A percentile compares a stretch with the other conserved stretches of the same genome.
These are phyloP conservation scores for Tetradesmus obliquus DNA, from an alignment of 139 green algal species.

Conservation along the genomic window DNA sequence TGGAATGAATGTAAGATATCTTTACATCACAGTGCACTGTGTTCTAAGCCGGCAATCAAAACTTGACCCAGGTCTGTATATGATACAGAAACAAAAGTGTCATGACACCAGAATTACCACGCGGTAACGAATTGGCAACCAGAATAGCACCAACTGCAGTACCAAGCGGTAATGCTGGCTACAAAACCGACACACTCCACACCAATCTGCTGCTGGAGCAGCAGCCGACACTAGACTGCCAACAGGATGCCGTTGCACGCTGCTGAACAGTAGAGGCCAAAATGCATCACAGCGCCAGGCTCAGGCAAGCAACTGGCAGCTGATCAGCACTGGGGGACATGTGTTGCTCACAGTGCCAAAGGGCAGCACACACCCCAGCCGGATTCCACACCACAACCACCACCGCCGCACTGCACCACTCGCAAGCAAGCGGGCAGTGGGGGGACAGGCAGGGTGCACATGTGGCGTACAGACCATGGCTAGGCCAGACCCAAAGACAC, in stretches of 20 bases:
- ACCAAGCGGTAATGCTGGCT: constrained; percentile 17
- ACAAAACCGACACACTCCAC: constrained; percentile 7
- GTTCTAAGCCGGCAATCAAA: constrained; percentile 38
- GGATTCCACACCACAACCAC: background rate
- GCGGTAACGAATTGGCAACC: background rate
- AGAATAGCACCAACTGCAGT: background rate
- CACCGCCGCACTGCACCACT: background rate
- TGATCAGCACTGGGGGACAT: background rate
- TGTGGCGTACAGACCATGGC: background rate
- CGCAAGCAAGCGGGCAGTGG: background rate
- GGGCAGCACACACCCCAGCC: background rate
- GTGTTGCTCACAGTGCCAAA: background rate
- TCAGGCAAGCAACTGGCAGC: background rate
- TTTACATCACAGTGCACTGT: constrained; percentile 35
- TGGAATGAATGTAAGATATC: background rate
- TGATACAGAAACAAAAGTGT: constrained; percentile 24
- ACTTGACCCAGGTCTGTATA: constrained; percentile 19
- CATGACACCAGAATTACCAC: constrained; percentile 16
- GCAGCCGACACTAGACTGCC: constrained; percentile 12
- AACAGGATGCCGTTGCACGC: constrained; percentile 34
- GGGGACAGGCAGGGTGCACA: background rate
- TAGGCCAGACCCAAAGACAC: background rate
- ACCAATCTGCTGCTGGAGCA: constrained; percentile 16
- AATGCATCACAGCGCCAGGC: background rate
- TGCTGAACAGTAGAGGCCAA: constrained; percentile 26